Conservation (phyloP, 2,329 filamentous ascomycete species). For the Aspergillus latus region DNA sequence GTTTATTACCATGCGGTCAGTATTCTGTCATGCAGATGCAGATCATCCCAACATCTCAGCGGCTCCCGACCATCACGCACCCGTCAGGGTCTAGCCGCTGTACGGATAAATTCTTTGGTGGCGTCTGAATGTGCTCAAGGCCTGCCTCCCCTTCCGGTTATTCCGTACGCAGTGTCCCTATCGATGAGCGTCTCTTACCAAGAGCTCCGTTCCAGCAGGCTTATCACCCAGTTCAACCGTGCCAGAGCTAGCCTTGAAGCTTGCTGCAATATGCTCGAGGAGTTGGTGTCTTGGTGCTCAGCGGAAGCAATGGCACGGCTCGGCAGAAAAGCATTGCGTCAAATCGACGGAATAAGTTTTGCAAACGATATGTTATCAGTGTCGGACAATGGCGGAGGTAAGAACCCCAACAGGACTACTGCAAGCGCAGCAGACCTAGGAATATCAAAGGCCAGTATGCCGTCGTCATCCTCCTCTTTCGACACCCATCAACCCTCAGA, state of each 20-base stretch:
- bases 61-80: constrained; percentile 53
- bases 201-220: constrained; percentile 53
- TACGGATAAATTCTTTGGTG: constrained; percentile 55
- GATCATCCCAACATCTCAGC: constrained; percentile 32
- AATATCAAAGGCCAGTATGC: background rate
- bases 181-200: constrained; percentile 59
- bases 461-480: background rate
- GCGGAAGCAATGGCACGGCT: constrained; percentile 44
- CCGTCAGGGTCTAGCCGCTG: constrained; percentile 56
- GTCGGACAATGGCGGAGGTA: background rate
- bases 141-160: constrained; percentile 54
- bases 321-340: constrained; percentile 38
- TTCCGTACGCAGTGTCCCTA: constrained; percentile 57
- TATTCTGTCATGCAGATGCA: constrained; percentile 55
- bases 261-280: constrained; percentile 38
- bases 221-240: constrained; percentile 41
- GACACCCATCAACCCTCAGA: background rate
- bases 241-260: constrained; percentile 38
- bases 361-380: constrained; percentile 12
- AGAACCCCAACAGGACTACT: background rate
- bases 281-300: constrained; percentile 39
- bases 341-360: constrained; percentile 25
- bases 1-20: constrained; percentile 58
- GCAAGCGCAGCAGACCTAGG: background rate
- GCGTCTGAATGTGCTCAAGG: constrained; percentile 46